phyloP scores from a whole-genome alignment of 805 yeast species.

The Priceomyces fermenticarens region DNA sequence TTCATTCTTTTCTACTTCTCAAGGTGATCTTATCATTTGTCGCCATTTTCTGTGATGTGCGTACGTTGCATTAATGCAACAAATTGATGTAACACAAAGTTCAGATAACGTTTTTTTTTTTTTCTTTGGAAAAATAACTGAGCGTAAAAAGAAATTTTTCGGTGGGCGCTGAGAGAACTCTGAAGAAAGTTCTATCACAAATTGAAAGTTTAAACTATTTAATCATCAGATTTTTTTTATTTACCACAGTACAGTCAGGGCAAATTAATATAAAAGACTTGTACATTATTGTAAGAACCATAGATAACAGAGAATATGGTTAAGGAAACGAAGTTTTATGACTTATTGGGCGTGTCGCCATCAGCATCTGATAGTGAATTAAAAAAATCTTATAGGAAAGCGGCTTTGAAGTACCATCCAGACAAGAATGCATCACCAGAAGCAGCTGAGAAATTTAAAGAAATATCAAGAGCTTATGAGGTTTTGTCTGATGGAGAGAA shows the following conservation, averaged over 20 bases:
- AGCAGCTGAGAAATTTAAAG: conserved; percentile 94
- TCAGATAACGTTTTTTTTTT: conserved; percentile 8
- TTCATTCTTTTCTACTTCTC: neutral
- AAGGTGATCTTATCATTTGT: neutral
- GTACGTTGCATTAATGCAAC: neutral
- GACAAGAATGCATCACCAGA: conserved; percentile 83
- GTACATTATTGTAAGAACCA: neutral
- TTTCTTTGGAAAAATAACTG: too few species aligned
- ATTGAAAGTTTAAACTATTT: neutral
- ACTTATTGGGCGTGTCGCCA: conserved; percentile 67
- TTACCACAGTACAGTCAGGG: neutral
- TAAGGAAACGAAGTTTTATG: conserved; percentile 76
- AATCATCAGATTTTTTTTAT: too few species aligned
- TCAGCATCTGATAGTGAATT: conserved; percentile 68
- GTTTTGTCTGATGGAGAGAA: conserved; percentile 83
- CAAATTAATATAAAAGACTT: neutral
- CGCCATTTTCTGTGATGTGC: neutral
- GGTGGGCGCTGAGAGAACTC: conserved; percentile 6
- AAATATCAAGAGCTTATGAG: conserved; percentile 84
- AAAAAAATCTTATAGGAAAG: conserved; percentile 78
- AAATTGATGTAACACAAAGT: neutral
- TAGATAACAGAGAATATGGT: conserved; percentile 51
- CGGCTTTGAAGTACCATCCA: conserved; percentile 80
- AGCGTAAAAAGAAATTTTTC: conserved; percentile 4
- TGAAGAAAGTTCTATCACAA: conserved; percentile 9